Evolutionary conservation across 768 basidiomycete genomes (phyloP).

Genomic region (Gymnopilus junonius): DNA sequence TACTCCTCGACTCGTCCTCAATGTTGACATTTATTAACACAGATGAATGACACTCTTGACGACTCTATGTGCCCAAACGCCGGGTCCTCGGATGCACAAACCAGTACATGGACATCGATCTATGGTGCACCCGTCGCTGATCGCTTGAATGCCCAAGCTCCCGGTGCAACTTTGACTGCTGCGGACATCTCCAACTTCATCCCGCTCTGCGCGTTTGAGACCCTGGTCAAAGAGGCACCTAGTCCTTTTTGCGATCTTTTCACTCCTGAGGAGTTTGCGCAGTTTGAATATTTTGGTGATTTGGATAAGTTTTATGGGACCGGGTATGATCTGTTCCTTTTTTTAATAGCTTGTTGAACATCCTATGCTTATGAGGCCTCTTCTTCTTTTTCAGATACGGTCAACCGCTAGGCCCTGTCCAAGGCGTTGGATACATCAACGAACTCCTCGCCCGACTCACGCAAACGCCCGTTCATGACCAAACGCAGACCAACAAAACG

Average conservation of each 20-base stretch:
- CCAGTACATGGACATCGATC: conserved; percentile 54
- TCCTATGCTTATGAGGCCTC: too few relatives aligned
- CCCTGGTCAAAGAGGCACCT: conserved; percentile 48
- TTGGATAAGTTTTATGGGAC: conserved; percentile 80
- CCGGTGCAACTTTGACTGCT: conserved; percentile 61
- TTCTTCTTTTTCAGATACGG: too few relatives aligned
- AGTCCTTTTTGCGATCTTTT: conserved; percentile 83
- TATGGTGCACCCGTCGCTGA: conserved; percentile 60
- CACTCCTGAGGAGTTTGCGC: conserved; percentile 59
- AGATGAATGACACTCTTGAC: conserved; percentile 33
- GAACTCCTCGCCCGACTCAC: conserved; percentile 88
- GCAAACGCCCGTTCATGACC: conserved; percentile 59
- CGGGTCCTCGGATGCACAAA: conserved; percentile 46
- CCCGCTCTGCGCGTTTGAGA: conserved; percentile 82
- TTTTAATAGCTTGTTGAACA: too few relatives aligned
- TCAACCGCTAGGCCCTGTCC: conserved; percentile 68
- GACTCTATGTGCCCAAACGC: conserved; percentile 67
- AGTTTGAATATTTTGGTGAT: conserved; percentile 73
- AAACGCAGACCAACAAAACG: conserved; percentile 78
- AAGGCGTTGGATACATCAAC: conserved; percentile 88
- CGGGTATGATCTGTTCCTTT: too few relatives aligned
- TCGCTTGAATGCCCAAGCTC: conserved; percentile 63
- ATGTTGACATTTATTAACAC: too few relatives aligned
- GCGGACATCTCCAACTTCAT: conserved; percentile 64
- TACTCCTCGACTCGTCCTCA: too few relatives aligned